Evolutionary conservation across 768 basidiomycete species (phyloP).

Genomic region (Tylopilus sp.): DNA sequence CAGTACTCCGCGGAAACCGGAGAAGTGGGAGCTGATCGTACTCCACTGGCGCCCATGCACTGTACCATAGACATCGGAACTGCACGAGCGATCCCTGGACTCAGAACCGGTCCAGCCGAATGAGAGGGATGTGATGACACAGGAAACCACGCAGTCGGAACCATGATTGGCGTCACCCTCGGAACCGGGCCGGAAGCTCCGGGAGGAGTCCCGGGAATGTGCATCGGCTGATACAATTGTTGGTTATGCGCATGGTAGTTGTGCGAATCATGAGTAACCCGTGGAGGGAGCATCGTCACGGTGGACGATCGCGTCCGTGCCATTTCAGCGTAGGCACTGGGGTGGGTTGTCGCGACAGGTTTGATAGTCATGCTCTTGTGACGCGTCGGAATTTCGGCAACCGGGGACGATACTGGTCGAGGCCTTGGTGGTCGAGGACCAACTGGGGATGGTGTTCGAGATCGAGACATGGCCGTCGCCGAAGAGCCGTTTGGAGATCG

Average conservation of each 20-base stretch:
- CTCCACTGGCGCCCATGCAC: conserved; percentile 1
- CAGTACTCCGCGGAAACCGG: conserved; percentile 40
- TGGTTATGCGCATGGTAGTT: conserved; percentile 32
- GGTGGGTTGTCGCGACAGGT: conserved; percentile 16
- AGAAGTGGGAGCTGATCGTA: conserved; percentile 37
- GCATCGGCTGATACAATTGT: conserved; percentile 31
- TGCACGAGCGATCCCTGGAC: conserved; percentile 10
- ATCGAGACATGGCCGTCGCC: conserved; percentile 30
- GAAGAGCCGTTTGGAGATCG: conserved; percentile 26
- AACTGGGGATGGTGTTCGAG: conserved; percentile 46
- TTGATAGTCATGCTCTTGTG: conserved; percentile 32
- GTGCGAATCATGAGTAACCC: conserved; percentile 27
- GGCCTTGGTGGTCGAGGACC: conserved; percentile 44
- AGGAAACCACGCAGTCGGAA: conserved; percentile 18
- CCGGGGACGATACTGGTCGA: conserved; percentile 30
- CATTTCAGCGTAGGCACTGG: conserved; percentile 21
- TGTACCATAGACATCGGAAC: conserved; percentile 11
- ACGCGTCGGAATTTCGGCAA: conserved; percentile 24
- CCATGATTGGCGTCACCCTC: conserved; percentile 2
- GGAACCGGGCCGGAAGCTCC: not conserved
- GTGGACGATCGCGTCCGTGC: conserved; percentile 30
- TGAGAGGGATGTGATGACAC: conserved; percentile 4
- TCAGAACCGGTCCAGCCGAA: conserved; percentile 14
- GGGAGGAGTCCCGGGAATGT: conserved; percentile 22
- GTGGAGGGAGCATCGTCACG: conserved; percentile 23